Conservation (phyloP, 306 rosid genomes). For the Hippophae gyantsensis region DNA sequence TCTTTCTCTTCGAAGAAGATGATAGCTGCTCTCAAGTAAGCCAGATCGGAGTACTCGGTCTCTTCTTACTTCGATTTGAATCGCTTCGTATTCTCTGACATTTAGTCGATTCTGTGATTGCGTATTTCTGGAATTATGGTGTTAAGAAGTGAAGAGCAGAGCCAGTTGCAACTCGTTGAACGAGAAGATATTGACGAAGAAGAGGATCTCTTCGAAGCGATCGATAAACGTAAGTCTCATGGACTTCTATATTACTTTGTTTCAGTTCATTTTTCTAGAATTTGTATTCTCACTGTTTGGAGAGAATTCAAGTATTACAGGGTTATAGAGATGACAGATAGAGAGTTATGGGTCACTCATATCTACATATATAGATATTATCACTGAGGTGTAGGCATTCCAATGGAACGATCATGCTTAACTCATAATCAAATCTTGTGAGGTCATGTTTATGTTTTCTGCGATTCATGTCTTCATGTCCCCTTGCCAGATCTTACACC, state of each 20-base stretch:
- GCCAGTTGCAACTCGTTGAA: slow-evolving; percentile 82
- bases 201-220: slow-evolving; percentile 86
- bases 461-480: no score
- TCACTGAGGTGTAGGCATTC: no score
- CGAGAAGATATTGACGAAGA: slow-evolving; percentile 82
- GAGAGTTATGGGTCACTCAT: no score
- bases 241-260: not conserved
- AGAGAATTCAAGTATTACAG: no score
- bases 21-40: slow-evolving; percentile 77
- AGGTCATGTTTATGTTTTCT: no score
- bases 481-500: no score
- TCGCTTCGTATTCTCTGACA: not conserved
- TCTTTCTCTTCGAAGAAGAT: slow-evolving; percentile 23
- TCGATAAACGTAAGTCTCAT: slow-evolving; percentile 61
- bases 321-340: no score
- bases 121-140: slow-evolving; percentile 1
- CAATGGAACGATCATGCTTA: no score
- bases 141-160: slow-evolving; percentile 70
- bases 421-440: no score
- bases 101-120: not conserved
- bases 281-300: not conserved
- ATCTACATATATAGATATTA: no score
- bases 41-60: slow-evolving; percentile 2
- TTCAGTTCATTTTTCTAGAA: not conserved
- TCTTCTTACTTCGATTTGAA: slow-evolving; percentile 18